Conservation (phyloP, 768 basidiomycete genomes). For the Lactarius quietus region DNA sequence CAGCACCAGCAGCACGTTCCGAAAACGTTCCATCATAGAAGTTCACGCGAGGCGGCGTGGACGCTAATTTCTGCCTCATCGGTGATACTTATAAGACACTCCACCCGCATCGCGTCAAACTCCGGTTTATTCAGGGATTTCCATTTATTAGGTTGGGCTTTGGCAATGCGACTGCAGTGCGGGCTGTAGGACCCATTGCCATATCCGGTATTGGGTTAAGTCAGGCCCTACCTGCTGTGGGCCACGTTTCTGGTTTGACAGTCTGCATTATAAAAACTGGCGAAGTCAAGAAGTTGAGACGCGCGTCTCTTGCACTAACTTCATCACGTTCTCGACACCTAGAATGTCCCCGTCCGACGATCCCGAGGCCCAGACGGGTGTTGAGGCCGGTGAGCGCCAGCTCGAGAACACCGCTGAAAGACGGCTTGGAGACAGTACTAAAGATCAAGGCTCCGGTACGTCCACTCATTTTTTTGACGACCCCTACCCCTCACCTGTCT, state of each 20-base stretch:
- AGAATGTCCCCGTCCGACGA: background rate
- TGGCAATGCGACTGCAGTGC: background rate
- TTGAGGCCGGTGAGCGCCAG: background rate
- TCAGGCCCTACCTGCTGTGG: background rate
- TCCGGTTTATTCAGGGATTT: background rate
- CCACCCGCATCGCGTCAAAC: too few relatives aligned
- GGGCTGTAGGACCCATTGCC: background rate
- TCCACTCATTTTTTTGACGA: background rate
- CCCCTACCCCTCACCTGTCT: background rate
- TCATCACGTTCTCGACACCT: too few relatives aligned
- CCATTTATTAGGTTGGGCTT: background rate
- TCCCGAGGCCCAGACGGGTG: background rate
- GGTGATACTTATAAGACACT: background rate
- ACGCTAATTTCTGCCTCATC: background rate
- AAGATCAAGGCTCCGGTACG: background rate
- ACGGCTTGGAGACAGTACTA: too few relatives aligned
- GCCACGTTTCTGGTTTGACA: background rate
- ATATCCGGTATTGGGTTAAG: background rate
- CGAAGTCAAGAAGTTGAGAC: background rate
- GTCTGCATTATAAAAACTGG: background rate
- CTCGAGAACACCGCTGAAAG: too few relatives aligned
- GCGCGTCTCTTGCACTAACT: too few relatives aligned
- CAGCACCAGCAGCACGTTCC: background rate
- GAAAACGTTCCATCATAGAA: background rate
- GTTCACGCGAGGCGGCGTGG: background rate